Evolutionary conservation across 2,329 filamentous ascomycete genomes (phyloP).

Genomic region (Penicillium sp.): DNA sequence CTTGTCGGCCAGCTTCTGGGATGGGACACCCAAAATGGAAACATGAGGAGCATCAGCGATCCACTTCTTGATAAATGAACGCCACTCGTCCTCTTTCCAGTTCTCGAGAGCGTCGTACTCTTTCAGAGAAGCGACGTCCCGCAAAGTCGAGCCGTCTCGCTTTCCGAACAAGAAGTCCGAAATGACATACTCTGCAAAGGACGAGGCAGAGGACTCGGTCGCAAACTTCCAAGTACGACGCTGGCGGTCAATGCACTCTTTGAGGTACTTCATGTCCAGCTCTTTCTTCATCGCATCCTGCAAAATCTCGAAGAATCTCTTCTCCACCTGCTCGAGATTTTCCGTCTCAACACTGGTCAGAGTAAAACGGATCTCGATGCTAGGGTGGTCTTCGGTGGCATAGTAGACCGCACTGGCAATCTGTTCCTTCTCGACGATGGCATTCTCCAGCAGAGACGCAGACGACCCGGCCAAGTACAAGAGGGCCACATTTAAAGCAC

Average conservation of each 20-base stretch:
- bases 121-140: slow-evolving; percentile 50
- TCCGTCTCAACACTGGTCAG: slow-evolving; percentile 82
- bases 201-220: slow-evolving; percentile 73
- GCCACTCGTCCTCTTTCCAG: slow-evolving; percentile 85
- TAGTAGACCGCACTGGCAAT: slow-evolving; percentile 81
- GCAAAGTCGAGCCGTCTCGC: slow-evolving; percentile 72
- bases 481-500: slow-evolving; percentile 73
- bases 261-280: slow-evolving; percentile 84
- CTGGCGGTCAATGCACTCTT: slow-evolving; percentile 78
- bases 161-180: slow-evolving; percentile 87
- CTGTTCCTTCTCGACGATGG: slow-evolving; percentile 87
- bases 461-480: slow-evolving; percentile 91
- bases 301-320: slow-evolving; percentile 77
- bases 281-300: slow-evolving; percentile 71
- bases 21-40: slow-evolving; percentile 83
- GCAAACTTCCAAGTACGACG: slow-evolving; percentile 76
- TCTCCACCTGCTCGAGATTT: slow-evolving; percentile 76
- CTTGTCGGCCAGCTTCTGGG: slow-evolving; percentile 69
- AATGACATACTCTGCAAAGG: slow-evolving; percentile 81
- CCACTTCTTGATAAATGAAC: slow-evolving; percentile 74
- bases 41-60: slow-evolving; percentile 80
- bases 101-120: slow-evolving; percentile 64
- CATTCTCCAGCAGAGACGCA: slow-evolving; percentile 85
- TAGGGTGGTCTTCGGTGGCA: slow-evolving; percentile 72
- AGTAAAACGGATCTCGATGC: slow-evolving; percentile 78